phyloP scores from a whole-genome alignment of 73 alveolate genomes.

The Paramecium octaurelia region DNA sequence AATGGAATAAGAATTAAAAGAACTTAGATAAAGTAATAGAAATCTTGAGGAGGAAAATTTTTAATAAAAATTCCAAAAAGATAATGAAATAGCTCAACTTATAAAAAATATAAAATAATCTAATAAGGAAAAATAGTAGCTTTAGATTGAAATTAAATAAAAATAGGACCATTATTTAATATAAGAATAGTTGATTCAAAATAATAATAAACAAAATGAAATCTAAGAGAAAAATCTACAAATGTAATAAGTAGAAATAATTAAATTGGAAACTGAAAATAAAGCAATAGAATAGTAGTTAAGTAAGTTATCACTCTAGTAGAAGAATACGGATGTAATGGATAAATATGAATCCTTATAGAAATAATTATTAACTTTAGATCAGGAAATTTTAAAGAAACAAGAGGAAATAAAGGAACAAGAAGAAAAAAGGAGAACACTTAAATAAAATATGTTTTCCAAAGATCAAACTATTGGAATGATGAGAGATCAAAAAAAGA shows the following conservation, averaged over 20 bases:
- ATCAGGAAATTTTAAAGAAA: neutral
- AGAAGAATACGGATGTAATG: neutral
- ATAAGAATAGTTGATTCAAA: neutral
- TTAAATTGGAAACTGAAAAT: neutral
- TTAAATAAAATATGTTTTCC: no score
- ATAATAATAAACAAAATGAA: neutral
- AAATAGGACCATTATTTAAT: neutral
- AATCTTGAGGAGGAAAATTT: neutral
- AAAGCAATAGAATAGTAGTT: neutral
- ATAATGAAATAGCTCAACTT: neutral
- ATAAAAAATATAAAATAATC: neutral
- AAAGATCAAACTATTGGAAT: neutral
- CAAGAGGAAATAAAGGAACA: neutral
- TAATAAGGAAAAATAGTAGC: neutral
- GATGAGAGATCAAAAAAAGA: neutral
- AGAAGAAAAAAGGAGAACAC: neutral
- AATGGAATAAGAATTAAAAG: neutral
- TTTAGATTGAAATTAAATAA: neutral
- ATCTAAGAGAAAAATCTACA: neutral
- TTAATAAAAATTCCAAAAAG: neutral
- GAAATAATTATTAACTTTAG: neutral
- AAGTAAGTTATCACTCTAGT: neutral
- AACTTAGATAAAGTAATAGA: neutral
- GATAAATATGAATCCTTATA: neutral
- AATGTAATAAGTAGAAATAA: neutral